These are phyloP conservation scores for Tricholoma sp. DNA, from an alignment of 768 basidiomycete species.

Conservation along the genomic window DNA sequence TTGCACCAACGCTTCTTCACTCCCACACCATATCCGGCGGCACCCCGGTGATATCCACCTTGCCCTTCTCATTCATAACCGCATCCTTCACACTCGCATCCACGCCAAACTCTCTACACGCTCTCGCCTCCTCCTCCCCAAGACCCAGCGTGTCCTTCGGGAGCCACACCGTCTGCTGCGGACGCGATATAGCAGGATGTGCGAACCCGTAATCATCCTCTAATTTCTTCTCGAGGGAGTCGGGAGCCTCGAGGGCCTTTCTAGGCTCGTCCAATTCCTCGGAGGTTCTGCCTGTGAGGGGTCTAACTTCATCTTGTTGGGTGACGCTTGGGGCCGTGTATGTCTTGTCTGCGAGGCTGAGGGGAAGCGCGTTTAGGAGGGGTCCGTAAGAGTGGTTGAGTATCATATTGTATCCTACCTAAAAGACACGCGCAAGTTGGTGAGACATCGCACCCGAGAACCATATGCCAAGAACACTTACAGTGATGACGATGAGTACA, in stretches of 20 bases:
- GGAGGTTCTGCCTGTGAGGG: neutral
- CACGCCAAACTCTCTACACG: constrained; percentile 49
- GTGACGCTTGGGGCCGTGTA: constrained; percentile 26
- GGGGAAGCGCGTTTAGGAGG: constrained; percentile 68
- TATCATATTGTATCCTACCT: constrained; percentile 71
- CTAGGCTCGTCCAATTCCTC: constrained; percentile 2
- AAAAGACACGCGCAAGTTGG: neutral
- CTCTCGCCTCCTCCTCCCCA: constrained; percentile 55
- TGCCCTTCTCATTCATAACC: constrained; percentile 56
- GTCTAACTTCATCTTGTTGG: neutral
- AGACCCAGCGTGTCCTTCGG: constrained; percentile 70
- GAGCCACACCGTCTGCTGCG: constrained; percentile 82
- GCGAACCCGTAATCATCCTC: constrained; percentile 68
- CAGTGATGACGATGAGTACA: constrained; percentile 79
- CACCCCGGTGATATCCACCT: constrained; percentile 44
- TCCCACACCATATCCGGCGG: constrained; percentile 22
- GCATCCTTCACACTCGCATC: constrained; percentile 44
- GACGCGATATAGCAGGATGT: constrained; percentile 74
- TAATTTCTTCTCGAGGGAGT: constrained; percentile 3
- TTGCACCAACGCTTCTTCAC: neutral
- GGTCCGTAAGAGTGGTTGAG: constrained; percentile 80
- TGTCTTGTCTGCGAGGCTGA: constrained; percentile 71
- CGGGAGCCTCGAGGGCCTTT: constrained; percentile 5
- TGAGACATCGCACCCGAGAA: neutral
- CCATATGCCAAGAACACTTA: constrained; percentile 29